These are phyloP conservation scores for Sicyos baderoa DNA, from an alignment of 306 rosid species.

Conservation along the genomic window DNA sequence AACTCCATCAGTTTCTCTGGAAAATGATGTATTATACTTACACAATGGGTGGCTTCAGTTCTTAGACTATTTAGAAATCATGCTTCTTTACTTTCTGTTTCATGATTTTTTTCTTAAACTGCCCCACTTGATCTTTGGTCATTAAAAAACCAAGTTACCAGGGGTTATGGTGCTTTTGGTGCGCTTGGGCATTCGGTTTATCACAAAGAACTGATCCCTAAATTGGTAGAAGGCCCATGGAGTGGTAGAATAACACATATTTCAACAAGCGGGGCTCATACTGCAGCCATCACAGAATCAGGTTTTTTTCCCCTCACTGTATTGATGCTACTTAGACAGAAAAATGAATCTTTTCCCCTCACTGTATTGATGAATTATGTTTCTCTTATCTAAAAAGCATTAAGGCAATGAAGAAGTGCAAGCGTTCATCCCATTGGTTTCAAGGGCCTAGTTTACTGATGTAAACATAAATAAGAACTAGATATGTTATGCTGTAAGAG, in stretches of 20 bases:
- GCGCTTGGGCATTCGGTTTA: slow-evolving; percentile 91
- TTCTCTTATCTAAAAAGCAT: background rate
- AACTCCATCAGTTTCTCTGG: background rate
- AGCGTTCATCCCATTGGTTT: background rate
- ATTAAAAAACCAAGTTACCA: slow-evolving; percentile 57
- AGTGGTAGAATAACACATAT: slow-evolving; percentile 51
- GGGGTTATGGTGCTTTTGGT: slow-evolving; percentile 99
- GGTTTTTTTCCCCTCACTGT: slow-evolving; percentile 31
- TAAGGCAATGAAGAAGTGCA: background rate
- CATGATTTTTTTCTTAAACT: slow-evolving; percentile 19
- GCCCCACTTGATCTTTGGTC: slow-evolving; percentile 29
- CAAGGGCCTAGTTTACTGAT: background rate
- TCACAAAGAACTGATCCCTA: slow-evolving; percentile 67
- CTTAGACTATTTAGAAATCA: background rate
- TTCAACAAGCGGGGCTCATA: slow-evolving; percentile 88
- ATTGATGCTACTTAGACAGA: slow-evolving; percentile 2
- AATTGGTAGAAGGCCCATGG: slow-evolving; percentile 84
- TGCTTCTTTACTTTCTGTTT: slow-evolving; percentile 11
- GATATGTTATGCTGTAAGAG: background rate
- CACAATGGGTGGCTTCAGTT: background rate
- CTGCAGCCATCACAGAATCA: slow-evolving; percentile 71
- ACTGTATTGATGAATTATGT: too few relatives aligned
- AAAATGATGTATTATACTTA: background rate
- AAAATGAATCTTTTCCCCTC: too few relatives aligned
- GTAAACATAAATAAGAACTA: background rate